A percentile compares a stretch with the other conserved stretches of the same genome.
Conservation (phyloP, 305 asterid species). For the Fraxinus dipetala region DNA sequence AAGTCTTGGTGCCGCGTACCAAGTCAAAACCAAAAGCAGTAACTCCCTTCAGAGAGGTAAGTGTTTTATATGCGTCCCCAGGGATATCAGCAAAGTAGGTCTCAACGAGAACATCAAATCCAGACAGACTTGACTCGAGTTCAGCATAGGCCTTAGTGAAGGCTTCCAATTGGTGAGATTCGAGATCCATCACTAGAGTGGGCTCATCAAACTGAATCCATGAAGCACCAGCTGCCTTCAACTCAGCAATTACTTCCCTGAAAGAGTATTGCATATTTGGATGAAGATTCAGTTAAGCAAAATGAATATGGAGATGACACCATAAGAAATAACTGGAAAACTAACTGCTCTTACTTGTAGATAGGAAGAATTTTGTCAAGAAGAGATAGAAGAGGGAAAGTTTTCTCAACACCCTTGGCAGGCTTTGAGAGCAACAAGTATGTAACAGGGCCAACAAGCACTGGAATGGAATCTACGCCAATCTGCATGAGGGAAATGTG, state of each 20-base stretch:
- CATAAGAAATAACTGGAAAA: background rate
- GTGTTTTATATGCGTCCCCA: conserved; percentile 63
- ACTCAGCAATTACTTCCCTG: conserved; percentile 89
- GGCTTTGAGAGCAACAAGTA: conserved; percentile 77
- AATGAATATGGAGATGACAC: background rate
- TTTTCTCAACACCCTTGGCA: conserved; percentile 75
- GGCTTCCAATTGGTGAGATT: conserved; percentile 75
- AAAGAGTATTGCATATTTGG: conserved; percentile 13
- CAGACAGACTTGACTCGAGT: conserved; percentile 65
- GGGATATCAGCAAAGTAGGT: conserved; percentile 90
- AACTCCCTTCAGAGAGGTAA: conserved; percentile 64
- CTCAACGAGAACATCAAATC: conserved; percentile 58
- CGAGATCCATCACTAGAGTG: conserved; percentile 81
- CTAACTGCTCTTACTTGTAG: conserved; percentile 50
- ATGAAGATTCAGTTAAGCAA: conserved; percentile 2
- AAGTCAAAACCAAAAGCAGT: conserved; percentile 80
- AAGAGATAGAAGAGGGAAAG: conserved; percentile 64
- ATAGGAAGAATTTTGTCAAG: conserved; percentile 76
- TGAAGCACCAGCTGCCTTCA: conserved; percentile 94
- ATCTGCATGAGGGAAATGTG: conserved; percentile 42
- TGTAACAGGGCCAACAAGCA: conserved; percentile 75
- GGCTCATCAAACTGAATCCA: conserved; percentile 97
- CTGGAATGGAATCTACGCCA: conserved; percentile 73
- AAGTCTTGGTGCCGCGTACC: conserved; percentile 75
- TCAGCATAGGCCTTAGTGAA: conserved; percentile 84